phyloP scores from a whole-genome alignment of 768 basidiomycete genomes.

The Rhizopogon vesiculosus region DNA sequence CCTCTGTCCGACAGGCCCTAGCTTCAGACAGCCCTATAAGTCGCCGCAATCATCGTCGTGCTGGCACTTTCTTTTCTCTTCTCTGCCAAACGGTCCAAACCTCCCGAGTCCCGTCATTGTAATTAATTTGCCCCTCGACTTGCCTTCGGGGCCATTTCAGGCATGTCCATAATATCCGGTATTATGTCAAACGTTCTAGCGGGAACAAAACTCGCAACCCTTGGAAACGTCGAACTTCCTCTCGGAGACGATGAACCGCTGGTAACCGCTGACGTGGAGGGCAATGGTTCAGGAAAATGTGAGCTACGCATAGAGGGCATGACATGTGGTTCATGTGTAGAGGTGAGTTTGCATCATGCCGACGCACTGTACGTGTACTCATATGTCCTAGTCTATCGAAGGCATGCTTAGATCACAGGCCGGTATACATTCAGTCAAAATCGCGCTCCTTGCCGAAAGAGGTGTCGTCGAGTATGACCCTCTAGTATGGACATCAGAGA shows the following conservation, averaged over 20 bases:
- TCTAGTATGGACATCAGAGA: conserved; percentile 70
- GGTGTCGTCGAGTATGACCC: conserved; percentile 90
- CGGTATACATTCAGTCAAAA: conserved; percentile 90
- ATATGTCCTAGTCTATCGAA: conserved; percentile 64
- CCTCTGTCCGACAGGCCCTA: not conserved
- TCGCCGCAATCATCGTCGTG: not conserved
- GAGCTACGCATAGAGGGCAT: conserved; percentile 85
- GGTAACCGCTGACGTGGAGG: conserved; percentile 18
- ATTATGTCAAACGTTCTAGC: conserved; percentile 3
- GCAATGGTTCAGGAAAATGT: conserved; percentile 45
- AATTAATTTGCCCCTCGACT: not conserved
- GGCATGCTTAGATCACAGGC: conserved; percentile 73
- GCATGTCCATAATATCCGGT: conserved; percentile 1
- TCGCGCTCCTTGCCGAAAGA: conserved; percentile 96
- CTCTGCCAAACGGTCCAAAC: no score
- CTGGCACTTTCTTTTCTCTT: not conserved
- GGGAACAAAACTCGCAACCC: conserved; percentile 2
- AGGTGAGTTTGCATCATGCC: conserved; percentile 44
- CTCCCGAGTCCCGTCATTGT: not conserved
- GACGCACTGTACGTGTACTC: not conserved
- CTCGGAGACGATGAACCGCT: conserved; percentile 17
- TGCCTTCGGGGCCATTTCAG: not conserved
- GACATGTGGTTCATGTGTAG: conserved; percentile 87
- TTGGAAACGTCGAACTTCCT: conserved; percentile 12
- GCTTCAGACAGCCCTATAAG: not conserved